Conservation (phyloP, 1,284 basidiomycete genomes). For the Stygiomarasmius scandens region DNA sequence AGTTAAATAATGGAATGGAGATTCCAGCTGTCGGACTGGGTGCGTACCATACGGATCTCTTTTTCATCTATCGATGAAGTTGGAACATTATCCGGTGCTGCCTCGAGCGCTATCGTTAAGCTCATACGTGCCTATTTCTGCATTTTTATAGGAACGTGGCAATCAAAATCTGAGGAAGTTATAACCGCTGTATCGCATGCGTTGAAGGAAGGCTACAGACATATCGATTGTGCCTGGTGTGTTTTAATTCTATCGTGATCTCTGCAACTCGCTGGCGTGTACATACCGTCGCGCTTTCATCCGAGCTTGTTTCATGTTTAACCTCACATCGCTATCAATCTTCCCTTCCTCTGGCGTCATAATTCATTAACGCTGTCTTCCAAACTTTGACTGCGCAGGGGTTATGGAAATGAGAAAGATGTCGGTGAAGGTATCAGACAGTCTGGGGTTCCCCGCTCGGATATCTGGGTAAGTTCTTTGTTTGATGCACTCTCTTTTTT, state of each 20-base stretch:
- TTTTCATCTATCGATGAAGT: not conserved
- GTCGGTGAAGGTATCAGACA: slow-evolving; percentile 83
- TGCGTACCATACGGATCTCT: slow-evolving; percentile 28
- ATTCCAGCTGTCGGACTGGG: slow-evolving; percentile 80
- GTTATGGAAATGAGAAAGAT: slow-evolving; percentile 79
- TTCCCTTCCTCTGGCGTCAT: too few species aligned
- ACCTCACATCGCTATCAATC: too few species aligned
- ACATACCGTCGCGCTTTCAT: too few species aligned
- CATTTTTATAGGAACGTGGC: slow-evolving; percentile 72
- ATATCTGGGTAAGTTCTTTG: slow-evolving; percentile 85
- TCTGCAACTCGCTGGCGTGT: too few species aligned
- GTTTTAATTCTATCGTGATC: slow-evolving; percentile 30
- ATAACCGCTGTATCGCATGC: slow-evolving; percentile 71
- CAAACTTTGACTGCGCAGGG: slow-evolving; percentile 38
- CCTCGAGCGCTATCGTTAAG: too few species aligned
- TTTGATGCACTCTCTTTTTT: too few species aligned
- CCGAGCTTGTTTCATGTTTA: too few species aligned
- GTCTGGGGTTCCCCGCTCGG: slow-evolving; percentile 76
- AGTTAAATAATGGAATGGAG: slow-evolving; percentile 67
- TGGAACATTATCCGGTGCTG: not conserved
- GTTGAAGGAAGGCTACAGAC: slow-evolving; percentile 75
- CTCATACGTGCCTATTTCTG: not conserved
- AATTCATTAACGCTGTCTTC: too few species aligned
- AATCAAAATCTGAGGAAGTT: slow-evolving; percentile 75
- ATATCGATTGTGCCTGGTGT: slow-evolving; percentile 80